A percentile compares a stretch with the other conserved stretches of the same genome.
These are phyloP conservation scores for Pseudogymnoascus sp. DNA, from an alignment of 2,329 filamentous ascomycete species.

Conservation along the genomic window DNA sequence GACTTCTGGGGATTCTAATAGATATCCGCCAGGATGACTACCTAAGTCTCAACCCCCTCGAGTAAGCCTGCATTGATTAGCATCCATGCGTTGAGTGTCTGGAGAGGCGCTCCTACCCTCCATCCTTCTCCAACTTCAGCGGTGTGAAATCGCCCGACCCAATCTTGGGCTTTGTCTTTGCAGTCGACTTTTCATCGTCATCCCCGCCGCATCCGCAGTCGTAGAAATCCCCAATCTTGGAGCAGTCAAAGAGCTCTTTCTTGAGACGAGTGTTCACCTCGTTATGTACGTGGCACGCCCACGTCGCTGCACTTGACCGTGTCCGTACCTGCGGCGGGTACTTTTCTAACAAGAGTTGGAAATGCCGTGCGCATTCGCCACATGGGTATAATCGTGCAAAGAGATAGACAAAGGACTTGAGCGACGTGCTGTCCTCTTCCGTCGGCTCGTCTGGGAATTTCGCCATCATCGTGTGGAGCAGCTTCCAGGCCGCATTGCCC, in stretches of 20 bases:
- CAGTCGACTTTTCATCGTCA: slow-evolving; percentile 35
- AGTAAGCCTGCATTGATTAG: not conserved
- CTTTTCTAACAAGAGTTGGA: slow-evolving; percentile 50
- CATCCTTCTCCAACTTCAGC: slow-evolving; percentile 26
- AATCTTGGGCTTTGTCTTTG: slow-evolving; percentile 23
- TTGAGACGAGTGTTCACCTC: slow-evolving; percentile 55
- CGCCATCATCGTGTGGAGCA: slow-evolving; percentile 63
- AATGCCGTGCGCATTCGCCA: slow-evolving; percentile 61
- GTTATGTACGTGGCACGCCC: slow-evolving; percentile 62
- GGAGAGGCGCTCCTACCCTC: slow-evolving; percentile 25
- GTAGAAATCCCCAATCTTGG: slow-evolving; percentile 60
- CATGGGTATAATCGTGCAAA: slow-evolving; percentile 64
- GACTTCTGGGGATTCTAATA: not conserved
- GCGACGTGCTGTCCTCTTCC: slow-evolving; percentile 50
- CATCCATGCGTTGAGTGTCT: not conserved
- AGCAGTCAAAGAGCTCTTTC: slow-evolving; percentile 57
- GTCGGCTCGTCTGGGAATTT: slow-evolving; percentile 59
- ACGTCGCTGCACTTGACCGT: slow-evolving; percentile 55
- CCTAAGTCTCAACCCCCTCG: not conserved
- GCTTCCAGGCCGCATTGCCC: slow-evolving; percentile 60
- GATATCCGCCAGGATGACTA: not conserved
- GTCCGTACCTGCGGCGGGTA: slow-evolving; percentile 58
- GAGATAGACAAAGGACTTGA: slow-evolving; percentile 56
- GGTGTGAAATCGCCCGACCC: slow-evolving; percentile 26
- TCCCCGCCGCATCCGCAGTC: slow-evolving; percentile 65